phyloP scores from a whole-genome alignment of 2,329 filamentous ascomycete genomes.

The Aspergillus neoniger region DNA sequence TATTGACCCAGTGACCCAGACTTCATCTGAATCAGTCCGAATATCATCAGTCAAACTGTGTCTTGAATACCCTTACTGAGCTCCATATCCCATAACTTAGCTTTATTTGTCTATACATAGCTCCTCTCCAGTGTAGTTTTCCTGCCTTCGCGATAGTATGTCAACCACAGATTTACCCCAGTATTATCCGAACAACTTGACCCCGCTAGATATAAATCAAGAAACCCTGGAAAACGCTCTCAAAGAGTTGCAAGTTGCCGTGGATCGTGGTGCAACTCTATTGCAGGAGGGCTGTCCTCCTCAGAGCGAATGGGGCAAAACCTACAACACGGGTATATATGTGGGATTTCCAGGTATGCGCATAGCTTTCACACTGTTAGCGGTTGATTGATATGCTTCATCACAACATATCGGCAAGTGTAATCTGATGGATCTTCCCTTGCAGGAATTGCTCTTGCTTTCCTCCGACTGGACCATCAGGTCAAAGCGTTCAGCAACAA shows the following conservation, averaged over 20 bases:
- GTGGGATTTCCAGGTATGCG: constrained; percentile 35
- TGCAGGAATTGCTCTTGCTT: constrained; percentile 40
- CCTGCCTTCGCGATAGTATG: not conserved
- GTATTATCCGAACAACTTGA: constrained; percentile 31
- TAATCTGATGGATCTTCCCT: constrained; percentile 6
- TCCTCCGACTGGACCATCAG: constrained; percentile 43
- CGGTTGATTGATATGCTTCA: not conserved
- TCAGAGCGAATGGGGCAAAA: constrained; percentile 24
- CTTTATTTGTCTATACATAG: not conserved
- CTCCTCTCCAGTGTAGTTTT: not conserved
- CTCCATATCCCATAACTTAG: not conserved
- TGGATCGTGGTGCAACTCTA: constrained; percentile 30
- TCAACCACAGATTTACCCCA: constrained; percentile 17
- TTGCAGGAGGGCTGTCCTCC: constrained; percentile 28
- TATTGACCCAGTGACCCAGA: not conserved
- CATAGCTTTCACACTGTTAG: not conserved
- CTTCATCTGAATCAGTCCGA: not conserved
- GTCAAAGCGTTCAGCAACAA: constrained; percentile 25
- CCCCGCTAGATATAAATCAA: constrained; percentile 22
- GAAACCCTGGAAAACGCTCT: constrained; percentile 24
- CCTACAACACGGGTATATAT: constrained; percentile 31
- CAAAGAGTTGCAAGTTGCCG: constrained; percentile 32
- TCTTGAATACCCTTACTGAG: not conserved
- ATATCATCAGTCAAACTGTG: not conserved
- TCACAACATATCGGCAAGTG: not conserved